Conservation (phyloP, 1,139 yeast genomes). For the Geotrichum fermentans region DNA sequence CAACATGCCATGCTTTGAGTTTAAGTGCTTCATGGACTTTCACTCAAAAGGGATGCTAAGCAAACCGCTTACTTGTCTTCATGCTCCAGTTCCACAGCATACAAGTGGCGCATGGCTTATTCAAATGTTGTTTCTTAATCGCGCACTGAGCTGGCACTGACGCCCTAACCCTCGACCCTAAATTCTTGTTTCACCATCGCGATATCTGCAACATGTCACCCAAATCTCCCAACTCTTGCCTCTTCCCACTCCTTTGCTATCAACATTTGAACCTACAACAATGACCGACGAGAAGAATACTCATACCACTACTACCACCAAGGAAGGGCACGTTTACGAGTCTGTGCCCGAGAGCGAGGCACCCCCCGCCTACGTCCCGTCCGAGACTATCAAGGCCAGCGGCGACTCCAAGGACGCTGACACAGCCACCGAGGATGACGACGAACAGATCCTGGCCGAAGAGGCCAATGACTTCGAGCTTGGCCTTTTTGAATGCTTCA, state of each 20-base stretch:
- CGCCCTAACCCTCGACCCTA: too few relatives aligned
- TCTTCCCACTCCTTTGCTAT: not conserved
- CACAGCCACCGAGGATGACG: not conserved
- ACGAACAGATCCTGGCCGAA: not conserved
- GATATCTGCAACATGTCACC: too few relatives aligned
- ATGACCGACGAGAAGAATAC: not conserved
- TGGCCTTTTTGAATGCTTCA: constrained; percentile 3
- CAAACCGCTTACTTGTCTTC: too few relatives aligned
- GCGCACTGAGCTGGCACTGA: too few relatives aligned
- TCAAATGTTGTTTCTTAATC: too few relatives aligned
- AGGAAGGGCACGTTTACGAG: constrained; percentile 1
- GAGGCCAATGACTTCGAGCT: not conserved
- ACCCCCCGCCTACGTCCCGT: constrained; percentile 3
- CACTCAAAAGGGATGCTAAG: too few relatives aligned
- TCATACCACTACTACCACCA: not conserved
- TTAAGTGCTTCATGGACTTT: too few relatives aligned
- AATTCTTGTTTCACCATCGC: too few relatives aligned
- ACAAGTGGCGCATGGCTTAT: too few relatives aligned
- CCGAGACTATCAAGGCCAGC: not conserved
- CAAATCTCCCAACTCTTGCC: not conserved
- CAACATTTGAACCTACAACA: not conserved
- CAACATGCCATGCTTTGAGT: too few relatives aligned
- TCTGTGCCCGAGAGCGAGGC: constrained; percentile 1
- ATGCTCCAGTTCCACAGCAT: too few relatives aligned
- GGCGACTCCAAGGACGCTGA: not conserved